Evolutionary conservation across 192 early-diverging fungal genomes (phyloP), one percentile per base, ranked within the genome.

Genomic region (Rhizoclosmatium sp.): DNA sequence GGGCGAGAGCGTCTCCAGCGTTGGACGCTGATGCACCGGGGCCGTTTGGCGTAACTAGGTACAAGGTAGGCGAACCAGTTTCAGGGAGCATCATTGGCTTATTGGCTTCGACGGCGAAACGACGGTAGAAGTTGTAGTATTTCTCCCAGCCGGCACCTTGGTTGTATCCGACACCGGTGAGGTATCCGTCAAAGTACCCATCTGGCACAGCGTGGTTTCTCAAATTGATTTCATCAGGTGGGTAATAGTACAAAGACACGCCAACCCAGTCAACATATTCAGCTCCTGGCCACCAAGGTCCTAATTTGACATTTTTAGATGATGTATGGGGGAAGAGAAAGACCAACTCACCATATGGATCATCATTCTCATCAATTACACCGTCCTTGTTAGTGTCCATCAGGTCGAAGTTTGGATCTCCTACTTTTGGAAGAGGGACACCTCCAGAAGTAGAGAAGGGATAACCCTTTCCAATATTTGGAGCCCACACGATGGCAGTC

Each of bases 401-500:
- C 0, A 31, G 1, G 4, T 12, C 19, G 65, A 81, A 81, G 21
- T 84, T 60, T n/a, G 78, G 31, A 12, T 31, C 62, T 4, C 58
- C 59, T n/a, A 0, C 0, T 9, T 1, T 2, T 3, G 81, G 81
- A 23, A 62, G 44, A 10, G 75, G 10, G 9, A 23, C 54, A n/a
- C 42, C 61, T 42, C 39, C 48, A 64, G 31, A 42, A 1, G 23
- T 62, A 41, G 12, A 47, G 68, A 81, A 87, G 16, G 86, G 86
- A 69, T 87, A 87, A 16, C 49, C 51, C 44, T 83, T 49, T 14
- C 84, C 86, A 5, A 87, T 48, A 69, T 87, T 87, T 9, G 86
- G 86, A 12, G 68, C 78, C 86, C 86, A 87, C 7, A 87, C 59
- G 82, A 87, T 86, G 3, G 85, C 85, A 85, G 86, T 86, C 77